A percentile compares a stretch with the other conserved stretches of the same genome.
phyloP scores from a whole-genome alignment of 2,329 filamentous ascomycete species.

The Phaeosphaeriaceae sp. region DNA sequence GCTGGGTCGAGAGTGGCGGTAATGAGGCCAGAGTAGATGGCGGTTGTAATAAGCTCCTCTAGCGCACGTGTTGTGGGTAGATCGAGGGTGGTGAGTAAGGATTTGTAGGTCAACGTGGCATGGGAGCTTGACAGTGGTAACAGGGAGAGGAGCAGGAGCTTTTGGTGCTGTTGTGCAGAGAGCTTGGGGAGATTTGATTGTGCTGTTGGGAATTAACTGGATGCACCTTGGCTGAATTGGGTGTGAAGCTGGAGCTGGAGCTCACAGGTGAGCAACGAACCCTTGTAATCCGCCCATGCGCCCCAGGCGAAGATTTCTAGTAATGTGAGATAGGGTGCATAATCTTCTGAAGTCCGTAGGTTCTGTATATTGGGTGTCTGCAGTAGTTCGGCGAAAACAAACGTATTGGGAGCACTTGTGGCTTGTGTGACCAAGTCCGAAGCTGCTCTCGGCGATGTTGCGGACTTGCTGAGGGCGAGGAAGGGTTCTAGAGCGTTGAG shows the following conservation, averaged over 20 bases:
- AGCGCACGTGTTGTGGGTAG: slow-evolving; percentile 72
- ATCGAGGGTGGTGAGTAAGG: slow-evolving; percentile 70
- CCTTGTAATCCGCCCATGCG: slow-evolving; percentile 79
- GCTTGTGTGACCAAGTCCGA: slow-evolving; percentile 86
- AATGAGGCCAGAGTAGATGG: slow-evolving; percentile 85
- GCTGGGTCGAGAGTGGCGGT: slow-evolving; percentile 83
- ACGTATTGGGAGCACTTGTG: slow-evolving; percentile 88
- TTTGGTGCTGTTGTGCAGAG: slow-evolving; percentile 74
- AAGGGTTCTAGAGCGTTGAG: slow-evolving; percentile 78
- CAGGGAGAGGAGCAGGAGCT: slow-evolving; percentile 90
- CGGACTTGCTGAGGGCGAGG: slow-evolving; percentile 84
- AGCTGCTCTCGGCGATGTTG: slow-evolving; percentile 80
- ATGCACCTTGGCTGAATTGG: no score
- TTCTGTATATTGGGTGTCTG: slow-evolving; percentile 78
- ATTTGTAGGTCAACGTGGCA: slow-evolving; percentile 70
- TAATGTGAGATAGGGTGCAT: slow-evolving; percentile 68
- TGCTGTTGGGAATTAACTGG: slow-evolving; percentile 15
- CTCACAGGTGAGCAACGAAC: slow-evolving; percentile 44
- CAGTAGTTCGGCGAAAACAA: slow-evolving; percentile 93
- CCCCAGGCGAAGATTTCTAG: slow-evolving; percentile 93
- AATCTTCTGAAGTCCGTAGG: slow-evolving; percentile 68
- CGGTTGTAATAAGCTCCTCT: slow-evolving; percentile 84
- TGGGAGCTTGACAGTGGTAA: slow-evolving; percentile 77
- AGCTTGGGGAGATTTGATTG: slow-evolving; percentile 71
- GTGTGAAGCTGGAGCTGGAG: no score